Conservation (phyloP, 495 filamentous ascomycete genomes). For the Ramalina peruviana region DNA sequence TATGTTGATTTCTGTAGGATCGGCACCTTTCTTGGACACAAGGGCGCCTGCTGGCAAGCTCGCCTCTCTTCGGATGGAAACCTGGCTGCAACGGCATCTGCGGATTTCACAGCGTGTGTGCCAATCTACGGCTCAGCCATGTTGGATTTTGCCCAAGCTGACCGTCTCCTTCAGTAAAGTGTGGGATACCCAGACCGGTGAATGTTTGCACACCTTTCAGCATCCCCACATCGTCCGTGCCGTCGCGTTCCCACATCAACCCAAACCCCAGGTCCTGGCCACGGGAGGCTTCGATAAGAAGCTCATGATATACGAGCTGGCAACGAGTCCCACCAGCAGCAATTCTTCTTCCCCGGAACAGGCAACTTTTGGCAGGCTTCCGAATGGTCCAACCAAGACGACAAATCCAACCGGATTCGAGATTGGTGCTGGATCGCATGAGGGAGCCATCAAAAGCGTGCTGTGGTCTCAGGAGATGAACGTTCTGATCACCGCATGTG, state of each 20-base stretch:
- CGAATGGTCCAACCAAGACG: slow-evolving; percentile 19
- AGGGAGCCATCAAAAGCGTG: slow-evolving; percentile 82
- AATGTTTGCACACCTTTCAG: slow-evolving; percentile 73
- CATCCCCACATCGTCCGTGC: slow-evolving; percentile 93
- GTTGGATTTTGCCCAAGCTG: slow-evolving; percentile 1
- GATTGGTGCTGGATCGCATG: slow-evolving; percentile 71
- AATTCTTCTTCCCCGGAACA: slow-evolving; percentile 26
- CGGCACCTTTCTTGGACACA: slow-evolving; percentile 94
- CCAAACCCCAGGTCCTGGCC: slow-evolving; percentile 65
- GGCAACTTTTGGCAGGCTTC: slow-evolving; percentile 9
- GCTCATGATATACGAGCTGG: slow-evolving; percentile 83
- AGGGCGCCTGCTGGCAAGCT: slow-evolving; percentile 94
- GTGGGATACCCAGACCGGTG: slow-evolving; percentile 92
- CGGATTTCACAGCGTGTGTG: slow-evolving; percentile 85
- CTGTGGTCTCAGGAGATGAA: slow-evolving; percentile 83
- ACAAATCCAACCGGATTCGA: slow-evolving; percentile 54
- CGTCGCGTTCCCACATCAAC: slow-evolving; percentile 67
- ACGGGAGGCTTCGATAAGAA: slow-evolving; percentile 95
- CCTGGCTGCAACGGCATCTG: slow-evolving; percentile 81
- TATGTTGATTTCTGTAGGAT: slow-evolving; percentile 43
- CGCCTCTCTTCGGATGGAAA: slow-evolving; percentile 77
- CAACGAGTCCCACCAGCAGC: slow-evolving; percentile 27
- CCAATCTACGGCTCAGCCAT: neutral
- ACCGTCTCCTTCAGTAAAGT: slow-evolving; percentile 48
- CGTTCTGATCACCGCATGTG: slow-evolving; percentile 73